Evolutionary conservation across 192 early-diverging fungal species (phyloP).

Genomic region (Mortierella hygrophila): DNA sequence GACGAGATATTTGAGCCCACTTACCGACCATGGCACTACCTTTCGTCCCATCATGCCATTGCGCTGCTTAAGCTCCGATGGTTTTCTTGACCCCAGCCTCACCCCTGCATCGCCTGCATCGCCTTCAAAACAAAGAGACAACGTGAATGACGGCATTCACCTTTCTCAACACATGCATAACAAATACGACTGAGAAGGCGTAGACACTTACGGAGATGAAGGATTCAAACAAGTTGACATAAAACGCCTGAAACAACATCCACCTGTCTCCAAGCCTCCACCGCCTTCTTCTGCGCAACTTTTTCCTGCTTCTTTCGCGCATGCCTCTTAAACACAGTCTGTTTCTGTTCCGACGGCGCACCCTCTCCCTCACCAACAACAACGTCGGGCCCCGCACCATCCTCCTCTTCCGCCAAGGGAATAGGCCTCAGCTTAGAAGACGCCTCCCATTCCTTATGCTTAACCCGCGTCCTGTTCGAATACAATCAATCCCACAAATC

Average conservation of each 20-base stretch:
- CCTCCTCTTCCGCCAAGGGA: background rate
- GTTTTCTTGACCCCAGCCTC: too few relatives aligned
- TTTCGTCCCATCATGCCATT: too few relatives aligned
- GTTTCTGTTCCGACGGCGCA: background rate
- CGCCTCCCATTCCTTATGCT: constrained; percentile 69
- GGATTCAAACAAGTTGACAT: constrained; percentile 71
- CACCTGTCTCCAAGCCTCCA: constrained; percentile 26
- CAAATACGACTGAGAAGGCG: background rate
- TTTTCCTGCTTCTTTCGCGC: background rate
- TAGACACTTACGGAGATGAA: constrained; percentile 63
- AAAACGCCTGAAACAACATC: constrained; percentile 61
- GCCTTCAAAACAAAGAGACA: background rate
- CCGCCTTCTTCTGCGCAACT: background rate
- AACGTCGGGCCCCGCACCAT: background rate
- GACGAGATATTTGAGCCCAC: too few relatives aligned
- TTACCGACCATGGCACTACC: too few relatives aligned
- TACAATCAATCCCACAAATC: constrained; percentile 64
- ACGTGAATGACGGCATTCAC: too few relatives aligned
- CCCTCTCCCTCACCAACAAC: background rate
- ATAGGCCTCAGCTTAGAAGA: constrained; percentile 66
- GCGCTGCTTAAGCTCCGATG: too few relatives aligned
- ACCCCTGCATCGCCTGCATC: too few relatives aligned
- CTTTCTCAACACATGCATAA: background rate
- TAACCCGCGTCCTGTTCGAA: constrained; percentile 58
- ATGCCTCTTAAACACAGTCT: constrained; percentile 6